Base-by-base conservation (phyloP, 495 filamentous ascomycete genomes). In the Xylaria grammica region DNA sequence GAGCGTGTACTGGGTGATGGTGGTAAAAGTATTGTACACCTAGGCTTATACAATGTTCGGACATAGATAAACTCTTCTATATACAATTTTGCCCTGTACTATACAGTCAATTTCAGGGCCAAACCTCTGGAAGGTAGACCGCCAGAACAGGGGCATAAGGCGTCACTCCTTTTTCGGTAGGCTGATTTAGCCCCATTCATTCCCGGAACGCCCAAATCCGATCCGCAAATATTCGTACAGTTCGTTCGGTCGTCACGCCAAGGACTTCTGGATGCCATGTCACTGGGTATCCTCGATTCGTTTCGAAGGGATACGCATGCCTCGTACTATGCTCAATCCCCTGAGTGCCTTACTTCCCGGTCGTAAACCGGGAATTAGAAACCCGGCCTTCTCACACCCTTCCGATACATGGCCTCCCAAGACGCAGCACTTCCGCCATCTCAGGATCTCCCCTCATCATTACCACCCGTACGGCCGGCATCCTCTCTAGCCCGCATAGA, bases 401-500 rank as follows among this genome's bases (percentile, higher is more conserved):
- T 45, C 40, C n/a, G 4, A 17, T 19, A 17, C 50, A 15, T 4
- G 13, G 19, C 17, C 20, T 20, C 32, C 27, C 8, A 45, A 26
- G 7, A 1, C 38, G 32, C n/a, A 10, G 1, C 4, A 19, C 3
- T 24, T 19, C 57, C 44, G 1, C 48, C 34, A 32, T 15, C 24
- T 42, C 22, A 55, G 53, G 26, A 48, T 42, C 26, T 45, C 54
- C 27, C 32, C 27, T 34, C 65, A 11, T 56, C 55, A 26, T 44
- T 38, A 20, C 59, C 34, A 32, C 50, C 51, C 32, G 70, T 38
- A 20, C 59, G 29, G 27, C 50, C 51, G 27, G 70, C 63, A 6
- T 70, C 62, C 24, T 72, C 65, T 49, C 67, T 49, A 40, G 67
- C 55, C 40, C 63, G 51, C 64, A 73, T 68, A n/a, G 74, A 72